Evolutionary conservation across 176 grass and related monocot species (phyloP), one percentile per base, ranked within the genome.

Genomic region (Pharus latifolius): DNA sequence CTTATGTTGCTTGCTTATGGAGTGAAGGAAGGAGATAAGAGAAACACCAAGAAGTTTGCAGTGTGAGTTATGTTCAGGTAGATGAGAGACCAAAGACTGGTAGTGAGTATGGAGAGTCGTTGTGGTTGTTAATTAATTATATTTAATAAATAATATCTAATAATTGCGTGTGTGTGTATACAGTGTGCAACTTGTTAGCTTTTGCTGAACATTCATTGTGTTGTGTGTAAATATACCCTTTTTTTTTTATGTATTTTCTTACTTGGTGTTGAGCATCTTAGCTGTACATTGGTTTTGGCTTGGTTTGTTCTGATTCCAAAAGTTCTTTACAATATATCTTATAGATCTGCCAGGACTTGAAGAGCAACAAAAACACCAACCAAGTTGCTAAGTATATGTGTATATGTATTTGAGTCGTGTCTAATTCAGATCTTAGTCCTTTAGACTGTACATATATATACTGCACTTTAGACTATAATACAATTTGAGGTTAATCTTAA

Each of bases 91-190:
- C 55, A 45, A 63, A 64, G 69, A 29, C 19, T 69, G 72, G 56
- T 75, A 69, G 32, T 56, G 56, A 8, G 23, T 69, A 28, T 74
- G 69, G 38, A 74, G 81, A 52, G 65, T 15, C 18, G 26, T 37
- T 69, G 41, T 10, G 18, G 31, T 56, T 75, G 76, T 79, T 61
- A 33, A 45, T 52, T 74, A 79, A 40, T 41, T 63, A 70, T 70
- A 70, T 85, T 70, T 49, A 68, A 34, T 38, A 68, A 47, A 11
- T 63, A 28, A 63, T 63, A 24, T 49, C 60, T 80, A 76, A 80
- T 79, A 85, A 85, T 80, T 80, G 70, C 46, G 63, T 78, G 18
- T 40, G 58, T 75, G 62, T 80, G 76, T 64, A 49, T 64, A 58
- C 23, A 47, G 30, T 48, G 32, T 75, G 14, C 2, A 47, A 75